Conservation (phyloP, 2,329 filamentous ascomycete species). For the Uncinocarpus reesii region DNA sequence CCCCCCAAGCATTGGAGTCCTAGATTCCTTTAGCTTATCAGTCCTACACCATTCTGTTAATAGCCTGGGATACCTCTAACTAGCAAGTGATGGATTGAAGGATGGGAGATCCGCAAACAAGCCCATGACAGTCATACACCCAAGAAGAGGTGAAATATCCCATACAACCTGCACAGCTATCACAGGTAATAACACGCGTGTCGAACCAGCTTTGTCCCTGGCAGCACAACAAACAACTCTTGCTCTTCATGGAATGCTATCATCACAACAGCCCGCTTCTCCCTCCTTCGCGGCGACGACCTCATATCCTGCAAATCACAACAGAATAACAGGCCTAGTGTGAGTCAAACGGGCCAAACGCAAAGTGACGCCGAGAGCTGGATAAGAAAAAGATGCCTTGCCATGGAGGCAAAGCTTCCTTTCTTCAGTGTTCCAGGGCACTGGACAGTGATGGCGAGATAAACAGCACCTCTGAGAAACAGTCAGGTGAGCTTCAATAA, state of each 20-base stretch:
- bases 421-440: slow-evolving; percentile 10
- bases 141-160: background rate
- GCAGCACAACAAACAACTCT: background rate
- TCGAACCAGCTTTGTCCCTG: background rate
- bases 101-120: background rate
- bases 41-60: too few species aligned
- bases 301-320: slow-evolving; percentile 1
- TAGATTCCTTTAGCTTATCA: too few species aligned
- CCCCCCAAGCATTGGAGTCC: too few species aligned
- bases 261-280: background rate
- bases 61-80: too few species aligned
- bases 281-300: background rate
- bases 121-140: background rate
- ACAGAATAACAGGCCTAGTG: background rate
- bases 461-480: slow-evolving; percentile 6
- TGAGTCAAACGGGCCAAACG: slow-evolving; percentile 1
- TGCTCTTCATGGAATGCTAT: slow-evolving; percentile 5
- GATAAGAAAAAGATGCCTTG: slow-evolving; percentile 5
- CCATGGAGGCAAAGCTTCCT: slow-evolving; percentile 9
- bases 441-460: slow-evolving; percentile 8
- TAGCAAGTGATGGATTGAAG: background rate
- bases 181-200: background rate
- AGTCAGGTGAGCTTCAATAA: background rate
- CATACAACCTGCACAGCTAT: background rate
- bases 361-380: background rate